Percentiles rank a stretch among this genome's conserved stretches.
Evolutionary conservation across 257 asterid species (phyloP).

Genomic region (Plantago major): DNA sequence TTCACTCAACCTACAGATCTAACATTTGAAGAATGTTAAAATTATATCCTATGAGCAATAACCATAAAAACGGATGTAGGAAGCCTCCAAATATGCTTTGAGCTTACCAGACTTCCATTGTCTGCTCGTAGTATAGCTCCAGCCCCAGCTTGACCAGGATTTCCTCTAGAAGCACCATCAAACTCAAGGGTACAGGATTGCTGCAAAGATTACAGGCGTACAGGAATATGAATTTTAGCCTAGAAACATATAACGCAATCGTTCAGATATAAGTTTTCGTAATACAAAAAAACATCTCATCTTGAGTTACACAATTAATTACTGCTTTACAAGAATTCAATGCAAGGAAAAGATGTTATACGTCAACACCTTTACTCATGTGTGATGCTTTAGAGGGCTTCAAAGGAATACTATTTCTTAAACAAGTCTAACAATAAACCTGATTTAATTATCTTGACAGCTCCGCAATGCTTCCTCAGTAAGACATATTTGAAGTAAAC

Average conservation of each 20-base stretch:
- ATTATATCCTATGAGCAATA: conserved; percentile 11
- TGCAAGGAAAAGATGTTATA: too few species aligned
- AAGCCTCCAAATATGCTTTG: background rate
- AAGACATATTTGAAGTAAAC: too few species aligned
- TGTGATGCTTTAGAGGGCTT: too few species aligned
- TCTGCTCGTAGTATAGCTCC: conserved; percentile 88
- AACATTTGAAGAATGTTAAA: conserved; percentile 25
- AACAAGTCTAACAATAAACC: too few species aligned
- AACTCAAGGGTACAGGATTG: conserved; percentile 84
- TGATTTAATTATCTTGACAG: too few species aligned
- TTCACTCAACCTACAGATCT: conserved; percentile 75
- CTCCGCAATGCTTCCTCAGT: too few species aligned
- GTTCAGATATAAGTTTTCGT: too few species aligned
- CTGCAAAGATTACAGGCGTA: conserved; percentile 31
- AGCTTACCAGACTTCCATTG: conserved; percentile 75
- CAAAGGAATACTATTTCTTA: too few species aligned
- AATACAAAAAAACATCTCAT: too few species aligned
- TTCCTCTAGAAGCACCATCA: conserved; percentile 97
- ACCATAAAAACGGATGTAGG: background rate
- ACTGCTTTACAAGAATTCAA: too few species aligned
- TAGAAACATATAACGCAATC: background rate
- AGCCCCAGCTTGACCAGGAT: conserved; percentile 73
- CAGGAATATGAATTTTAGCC: conserved; percentile 12
- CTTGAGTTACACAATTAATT: too few species aligned
- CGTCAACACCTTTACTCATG: too few species aligned